Evolutionary conservation across 495 filamentous ascomycete species (phyloP).

Genomic region (Xylaria venustula): DNA sequence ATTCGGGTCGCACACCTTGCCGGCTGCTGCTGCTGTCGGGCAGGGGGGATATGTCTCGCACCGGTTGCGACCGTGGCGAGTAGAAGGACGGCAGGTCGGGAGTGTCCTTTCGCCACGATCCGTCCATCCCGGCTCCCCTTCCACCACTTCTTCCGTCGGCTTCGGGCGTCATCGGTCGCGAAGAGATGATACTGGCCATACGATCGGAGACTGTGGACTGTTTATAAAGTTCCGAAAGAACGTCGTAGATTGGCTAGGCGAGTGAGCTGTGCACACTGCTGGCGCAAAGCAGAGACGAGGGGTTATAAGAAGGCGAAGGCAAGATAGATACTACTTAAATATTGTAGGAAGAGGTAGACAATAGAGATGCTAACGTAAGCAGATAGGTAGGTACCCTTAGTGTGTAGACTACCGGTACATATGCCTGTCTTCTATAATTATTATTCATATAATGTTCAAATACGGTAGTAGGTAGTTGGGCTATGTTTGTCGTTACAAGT

Average conservation of each 20-base stretch:
- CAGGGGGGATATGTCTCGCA: slow-evolving; percentile 16
- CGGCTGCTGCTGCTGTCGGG: slow-evolving; percentile 1
- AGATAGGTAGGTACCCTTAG: no score
- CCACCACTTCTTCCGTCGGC: background rate
- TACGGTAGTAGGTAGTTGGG: no score
- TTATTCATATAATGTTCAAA: no score
- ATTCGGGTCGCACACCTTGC: slow-evolving; percentile 4
- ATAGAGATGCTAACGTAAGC: background rate
- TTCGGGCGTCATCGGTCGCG: slow-evolving; percentile 6
- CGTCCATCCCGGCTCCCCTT: background rate
- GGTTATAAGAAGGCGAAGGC: no score
- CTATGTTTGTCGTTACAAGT: no score
- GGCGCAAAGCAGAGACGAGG: no score
- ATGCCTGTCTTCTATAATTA: no score
- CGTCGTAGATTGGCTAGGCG: no score
- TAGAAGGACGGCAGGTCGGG: slow-evolving; percentile 45
- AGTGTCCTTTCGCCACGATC: slow-evolving; percentile 22
- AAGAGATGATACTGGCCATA: background rate
- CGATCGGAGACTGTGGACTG: background rate
- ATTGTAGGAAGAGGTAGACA: background rate
- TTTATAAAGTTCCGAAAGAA: background rate
- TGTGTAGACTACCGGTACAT: no score
- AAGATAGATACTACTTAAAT: no score
- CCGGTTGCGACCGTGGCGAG: slow-evolving; percentile 39
- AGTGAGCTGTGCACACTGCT: no score